Evolutionary conservation across 148 eudicot species (phyloP).

Genomic region (Beta vulgaris): DNA sequence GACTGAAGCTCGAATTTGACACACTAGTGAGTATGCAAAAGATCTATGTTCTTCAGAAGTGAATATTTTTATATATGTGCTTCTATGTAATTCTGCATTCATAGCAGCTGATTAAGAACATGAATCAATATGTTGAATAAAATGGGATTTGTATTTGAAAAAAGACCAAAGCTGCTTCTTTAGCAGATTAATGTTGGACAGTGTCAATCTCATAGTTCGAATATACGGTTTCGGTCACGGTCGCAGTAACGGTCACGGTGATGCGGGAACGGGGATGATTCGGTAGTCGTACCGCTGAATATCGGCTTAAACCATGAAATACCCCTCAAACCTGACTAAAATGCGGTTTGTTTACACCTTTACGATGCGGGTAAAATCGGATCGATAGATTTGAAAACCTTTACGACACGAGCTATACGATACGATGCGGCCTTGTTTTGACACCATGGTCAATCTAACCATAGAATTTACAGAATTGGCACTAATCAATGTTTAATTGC

Average conservation of each 20-base stretch:
- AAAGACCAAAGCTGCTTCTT: background rate
- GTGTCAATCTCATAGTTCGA: no score
- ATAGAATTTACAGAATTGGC: background rate
- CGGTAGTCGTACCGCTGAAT: no score
- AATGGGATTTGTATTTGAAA: background rate
- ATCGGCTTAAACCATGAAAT: no score
- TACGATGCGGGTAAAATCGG: no score
- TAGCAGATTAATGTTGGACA: conserved; percentile 1
- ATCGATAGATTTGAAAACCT: no score
- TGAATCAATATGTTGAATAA: background rate
- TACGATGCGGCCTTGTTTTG: no score
- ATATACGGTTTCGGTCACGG: no score
- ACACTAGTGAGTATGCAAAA: conserved; percentile 56
- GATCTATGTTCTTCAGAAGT: conserved; percentile 5
- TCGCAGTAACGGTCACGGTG: no score
- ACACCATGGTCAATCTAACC: background rate
- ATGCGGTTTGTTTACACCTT: no score
- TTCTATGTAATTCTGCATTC: background rate
- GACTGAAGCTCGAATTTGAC: conserved; percentile 75
- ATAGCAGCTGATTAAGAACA: background rate
- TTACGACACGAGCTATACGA: no score
- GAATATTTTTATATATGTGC: background rate
- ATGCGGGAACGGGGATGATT: no score
- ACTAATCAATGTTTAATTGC: background rate
- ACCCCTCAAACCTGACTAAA: no score